Conservation (phyloP, 139 green algal species). For the Coccomyxa sp. region DNA sequence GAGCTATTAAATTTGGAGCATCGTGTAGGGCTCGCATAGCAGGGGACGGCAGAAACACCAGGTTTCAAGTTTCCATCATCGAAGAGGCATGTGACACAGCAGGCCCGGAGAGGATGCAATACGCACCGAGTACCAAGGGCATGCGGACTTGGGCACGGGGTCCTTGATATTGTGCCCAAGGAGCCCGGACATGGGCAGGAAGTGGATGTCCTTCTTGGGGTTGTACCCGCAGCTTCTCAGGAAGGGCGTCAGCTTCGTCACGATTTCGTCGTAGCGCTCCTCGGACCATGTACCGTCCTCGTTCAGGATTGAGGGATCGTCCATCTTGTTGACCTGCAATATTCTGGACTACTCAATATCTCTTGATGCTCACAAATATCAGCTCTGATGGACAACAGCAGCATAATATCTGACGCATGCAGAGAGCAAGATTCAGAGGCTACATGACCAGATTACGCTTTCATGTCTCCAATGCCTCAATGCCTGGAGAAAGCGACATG, state of each 20-base stretch:
- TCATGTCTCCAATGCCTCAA: neutral
- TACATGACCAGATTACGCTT: neutral
- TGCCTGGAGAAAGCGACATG: neutral
- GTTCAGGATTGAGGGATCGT: slow-evolving; percentile 66
- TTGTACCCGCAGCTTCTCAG: slow-evolving; percentile 84
- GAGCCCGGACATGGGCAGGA: slow-evolving; percentile 91
- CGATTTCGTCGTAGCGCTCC: slow-evolving; percentile 85
- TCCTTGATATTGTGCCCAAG: slow-evolving; percentile 89
- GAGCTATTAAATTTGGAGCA: too few species aligned
- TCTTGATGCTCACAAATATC: too few species aligned
- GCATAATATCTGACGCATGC: neutral
- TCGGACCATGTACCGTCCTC: slow-evolving; percentile 41
- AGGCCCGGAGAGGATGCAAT: neutral
- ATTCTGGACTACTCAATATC: too few species aligned
- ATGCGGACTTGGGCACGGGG: slow-evolving; percentile 20
- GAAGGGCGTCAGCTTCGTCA: slow-evolving; percentile 87
- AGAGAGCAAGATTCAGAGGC: neutral
- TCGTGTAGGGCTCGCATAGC: neutral
- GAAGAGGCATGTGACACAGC: too few species aligned
- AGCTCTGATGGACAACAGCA: too few species aligned
- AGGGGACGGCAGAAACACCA: neutral
- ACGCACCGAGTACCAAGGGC: slow-evolving; percentile 49
- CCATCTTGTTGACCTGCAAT: slow-evolving; percentile 95
- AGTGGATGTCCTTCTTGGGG: slow-evolving; percentile 84
- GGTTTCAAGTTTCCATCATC: neutral